phyloP scores from a whole-genome alignment of 108 stramenopile species.

The Cyclotella kingstonii region DNA sequence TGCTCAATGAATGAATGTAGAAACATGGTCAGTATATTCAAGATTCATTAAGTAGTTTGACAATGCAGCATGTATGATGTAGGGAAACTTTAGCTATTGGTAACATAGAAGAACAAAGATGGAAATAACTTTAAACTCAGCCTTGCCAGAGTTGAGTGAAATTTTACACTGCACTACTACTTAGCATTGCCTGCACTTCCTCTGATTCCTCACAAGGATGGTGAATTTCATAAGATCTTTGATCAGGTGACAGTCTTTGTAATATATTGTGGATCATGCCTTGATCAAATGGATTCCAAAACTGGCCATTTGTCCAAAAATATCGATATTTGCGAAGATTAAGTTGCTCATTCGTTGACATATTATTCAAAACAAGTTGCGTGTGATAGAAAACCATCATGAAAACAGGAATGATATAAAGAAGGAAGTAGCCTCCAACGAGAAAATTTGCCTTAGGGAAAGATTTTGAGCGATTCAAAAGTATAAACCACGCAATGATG shows the following conservation, averaged over 20 bases:
- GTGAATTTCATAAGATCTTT: conserved; percentile 23
- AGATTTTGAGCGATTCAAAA: conserved; percentile 31
- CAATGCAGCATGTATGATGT: too few species aligned
- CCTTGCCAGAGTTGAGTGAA: conserved; percentile 3
- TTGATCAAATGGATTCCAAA: conserved; percentile 85
- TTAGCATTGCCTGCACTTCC: conserved; percentile 12
- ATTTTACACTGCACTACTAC: too few species aligned
- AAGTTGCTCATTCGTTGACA: conserved; percentile 96
- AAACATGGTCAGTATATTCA: too few species aligned
- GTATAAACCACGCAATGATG: conserved; percentile 52
- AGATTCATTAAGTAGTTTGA: too few species aligned
- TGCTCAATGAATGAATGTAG: too few species aligned
- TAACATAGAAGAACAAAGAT: too few species aligned
- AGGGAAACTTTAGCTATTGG: too few species aligned
- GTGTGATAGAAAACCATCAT: conserved; percentile 84
- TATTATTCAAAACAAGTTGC: conserved; percentile 73
- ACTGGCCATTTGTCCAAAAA: conserved; percentile 61
- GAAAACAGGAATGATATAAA: conserved; percentile 59
- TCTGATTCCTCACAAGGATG: not conserved
- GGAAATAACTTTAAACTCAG: conserved; percentile 2
- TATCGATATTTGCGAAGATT: conserved; percentile 82
- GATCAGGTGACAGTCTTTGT: conserved; percentile 38
- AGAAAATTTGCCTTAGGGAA: conserved; percentile 30
- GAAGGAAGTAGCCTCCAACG: conserved; percentile 59
- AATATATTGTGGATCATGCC: conserved; percentile 59